Evolutionary conservation across 2,329 filamentous ascomycete genomes (phyloP).

Genomic region (Aspergillus calidoustus): DNA sequence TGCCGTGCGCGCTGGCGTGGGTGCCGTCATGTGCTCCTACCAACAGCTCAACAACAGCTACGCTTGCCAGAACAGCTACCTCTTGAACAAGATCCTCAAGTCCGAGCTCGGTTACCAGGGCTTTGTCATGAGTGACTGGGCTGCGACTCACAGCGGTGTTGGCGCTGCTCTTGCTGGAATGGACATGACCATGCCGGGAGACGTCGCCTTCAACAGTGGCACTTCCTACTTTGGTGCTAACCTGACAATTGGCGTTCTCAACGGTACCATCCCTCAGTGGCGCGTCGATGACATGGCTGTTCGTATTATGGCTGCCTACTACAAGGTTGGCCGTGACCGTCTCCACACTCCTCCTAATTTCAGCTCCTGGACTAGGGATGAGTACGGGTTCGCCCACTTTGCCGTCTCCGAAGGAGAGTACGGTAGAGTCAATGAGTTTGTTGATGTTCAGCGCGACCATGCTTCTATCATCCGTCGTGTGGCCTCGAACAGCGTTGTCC

Average conservation of each 20-base stretch:
- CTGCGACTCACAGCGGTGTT: slow-evolving; percentile 74
- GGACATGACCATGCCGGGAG: slow-evolving; percentile 86
- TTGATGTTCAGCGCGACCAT: slow-evolving; percentile 82
- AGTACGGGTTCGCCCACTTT: slow-evolving; percentile 70
- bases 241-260: slow-evolving; percentile 82
- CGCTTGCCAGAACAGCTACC: slow-evolving; percentile 66
- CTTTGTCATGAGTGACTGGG: slow-evolving; percentile 74
- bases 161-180: slow-evolving; percentile 69
- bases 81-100: slow-evolving; percentile 68
- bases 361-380: slow-evolving; percentile 82
- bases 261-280: slow-evolving; percentile 86
- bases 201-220: slow-evolving; percentile 75
- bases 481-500: slow-evolving; percentile 78
- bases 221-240: slow-evolving; percentile 82
- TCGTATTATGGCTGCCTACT: slow-evolving; percentile 72
- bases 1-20: slow-evolving; percentile 68
- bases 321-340: slow-evolving; percentile 63
- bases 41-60: slow-evolving; percentile 73
- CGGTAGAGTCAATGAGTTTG: slow-evolving; percentile 75
- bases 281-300: slow-evolving; percentile 90
- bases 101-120: slow-evolving; percentile 77
- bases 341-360: slow-evolving; percentile 72
- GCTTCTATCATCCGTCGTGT: slow-evolving; percentile 73
- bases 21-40: slow-evolving; percentile 73
- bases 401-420: slow-evolving; percentile 63